These are phyloP conservation scores for Penicillium dipodomyicola DNA, from an alignment of 495 filamentous ascomycete genomes.

Conservation along the genomic window DNA sequence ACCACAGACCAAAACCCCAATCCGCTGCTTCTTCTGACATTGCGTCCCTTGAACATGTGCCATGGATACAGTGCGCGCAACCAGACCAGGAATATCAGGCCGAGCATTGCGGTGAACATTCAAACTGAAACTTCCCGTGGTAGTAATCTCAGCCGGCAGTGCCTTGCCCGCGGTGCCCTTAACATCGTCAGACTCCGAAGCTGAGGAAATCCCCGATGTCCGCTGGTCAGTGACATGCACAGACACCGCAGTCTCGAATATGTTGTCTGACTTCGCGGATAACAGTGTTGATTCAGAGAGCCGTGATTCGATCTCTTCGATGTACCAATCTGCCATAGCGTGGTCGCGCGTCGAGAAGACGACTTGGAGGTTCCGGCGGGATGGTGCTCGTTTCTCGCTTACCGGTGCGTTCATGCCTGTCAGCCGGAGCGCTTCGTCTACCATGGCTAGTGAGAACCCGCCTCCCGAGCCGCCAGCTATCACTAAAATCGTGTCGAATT, in stretches of 20 bases:
- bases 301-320: conserved; percentile 27
- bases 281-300: conserved; percentile 23
- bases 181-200: conserved; percentile 13
- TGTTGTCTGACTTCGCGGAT: conserved; percentile 9
- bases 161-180: conserved; percentile 8
- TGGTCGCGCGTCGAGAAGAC: conserved; percentile 30
- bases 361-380: conserved; percentile 26
- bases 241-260: conserved; percentile 36
- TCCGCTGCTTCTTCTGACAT: conserved; percentile 22
- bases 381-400: conserved; percentile 1
- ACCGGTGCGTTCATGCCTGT: conserved; percentile 4
- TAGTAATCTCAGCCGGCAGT: conserved; percentile 16
- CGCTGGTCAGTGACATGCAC: conserved; percentile 29
- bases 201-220: conserved; percentile 9
- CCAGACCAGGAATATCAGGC: conserved; percentile 38
- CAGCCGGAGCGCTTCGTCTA: conserved; percentile 29
- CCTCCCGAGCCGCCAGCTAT: conserved; percentile 57
- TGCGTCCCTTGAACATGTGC: conserved; percentile 13
- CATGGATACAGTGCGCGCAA: conserved; percentile 30
- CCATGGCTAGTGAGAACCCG: conserved; percentile 45
- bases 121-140: conserved; percentile 21
- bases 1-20: conserved; percentile 52
- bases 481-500: conserved; percentile 42
- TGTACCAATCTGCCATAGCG: conserved; percentile 30
- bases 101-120: conserved; percentile 28